Conservation (phyloP, 768 basidiomycete species). For the Kwoniella dendrophila region DNA sequence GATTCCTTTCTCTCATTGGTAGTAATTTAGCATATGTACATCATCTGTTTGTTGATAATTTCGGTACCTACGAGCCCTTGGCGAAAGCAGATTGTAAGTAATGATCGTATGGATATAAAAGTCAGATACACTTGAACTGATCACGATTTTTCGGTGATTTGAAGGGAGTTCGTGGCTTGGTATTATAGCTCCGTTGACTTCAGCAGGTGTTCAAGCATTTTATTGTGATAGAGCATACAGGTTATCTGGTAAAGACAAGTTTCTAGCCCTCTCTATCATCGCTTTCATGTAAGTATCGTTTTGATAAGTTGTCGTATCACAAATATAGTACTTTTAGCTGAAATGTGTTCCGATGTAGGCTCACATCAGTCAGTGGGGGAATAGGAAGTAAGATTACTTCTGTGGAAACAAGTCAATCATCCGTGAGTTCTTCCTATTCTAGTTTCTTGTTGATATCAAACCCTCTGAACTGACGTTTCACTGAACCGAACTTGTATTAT, state of each 20-base stretch:
- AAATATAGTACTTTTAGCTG: background rate
- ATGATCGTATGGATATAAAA: background rate
- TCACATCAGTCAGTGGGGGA: constrained; percentile 6
- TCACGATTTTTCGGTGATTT: too few relatives aligned
- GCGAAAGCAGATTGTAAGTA: constrained; percentile 8
- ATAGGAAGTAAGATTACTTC: constrained; percentile 15
- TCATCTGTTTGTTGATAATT: constrained; percentile 5
- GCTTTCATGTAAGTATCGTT: constrained; percentile 2
- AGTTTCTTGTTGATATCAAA: too few relatives aligned
- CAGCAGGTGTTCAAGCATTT: constrained; percentile 5
- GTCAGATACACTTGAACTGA: too few relatives aligned
- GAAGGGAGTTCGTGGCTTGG: constrained; percentile 15
- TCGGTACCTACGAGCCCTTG: background rate
- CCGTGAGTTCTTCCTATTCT: background rate
- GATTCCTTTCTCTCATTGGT: background rate
- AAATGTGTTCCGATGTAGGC: background rate
- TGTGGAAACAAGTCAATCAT: background rate
- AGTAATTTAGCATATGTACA: constrained; percentile 11
- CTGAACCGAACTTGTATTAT: background rate
- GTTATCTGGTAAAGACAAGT: constrained; percentile 6
- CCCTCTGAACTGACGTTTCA: too few relatives aligned
- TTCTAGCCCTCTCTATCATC: constrained; percentile 1
- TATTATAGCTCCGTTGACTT: constrained; percentile 7
- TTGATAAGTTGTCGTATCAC: background rate
- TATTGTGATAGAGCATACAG: constrained; percentile 12